phyloP scores from a whole-genome alignment of 768 basidiomycete species.

The Cubamyces lactineus region DNA sequence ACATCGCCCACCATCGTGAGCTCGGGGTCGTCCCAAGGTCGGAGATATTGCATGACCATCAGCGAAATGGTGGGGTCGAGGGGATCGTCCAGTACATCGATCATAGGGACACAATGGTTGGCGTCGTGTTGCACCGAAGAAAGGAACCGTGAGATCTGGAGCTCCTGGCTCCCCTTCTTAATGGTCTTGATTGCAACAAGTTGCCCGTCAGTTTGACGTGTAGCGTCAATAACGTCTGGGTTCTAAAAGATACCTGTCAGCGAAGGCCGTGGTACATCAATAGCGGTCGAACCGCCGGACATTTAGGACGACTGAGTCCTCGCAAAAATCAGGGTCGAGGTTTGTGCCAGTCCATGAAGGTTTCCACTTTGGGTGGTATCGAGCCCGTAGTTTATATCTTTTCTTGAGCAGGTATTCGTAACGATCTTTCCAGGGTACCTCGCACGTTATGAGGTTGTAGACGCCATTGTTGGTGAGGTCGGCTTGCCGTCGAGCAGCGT shows the following conservation, averaged over 20 bases:
- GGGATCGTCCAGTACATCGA: constrained; percentile 28
- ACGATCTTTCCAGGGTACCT: constrained; percentile 21
- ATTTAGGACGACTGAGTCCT: constrained; percentile 20
- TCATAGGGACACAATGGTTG: constrained; percentile 32
- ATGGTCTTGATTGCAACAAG: constrained; percentile 24
- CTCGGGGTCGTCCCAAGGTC: constrained; percentile 25
- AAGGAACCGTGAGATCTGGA: constrained; percentile 14
- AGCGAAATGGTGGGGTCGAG: constrained; percentile 2
- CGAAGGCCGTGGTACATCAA: background rate
- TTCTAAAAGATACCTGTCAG: background rate
- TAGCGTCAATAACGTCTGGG: constrained; percentile 25
- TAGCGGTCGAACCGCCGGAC: background rate
- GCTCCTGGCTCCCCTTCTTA: constrained; percentile 4
- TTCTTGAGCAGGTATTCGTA: constrained; percentile 2
- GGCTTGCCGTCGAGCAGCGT: background rate
- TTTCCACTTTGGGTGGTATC: constrained; percentile 23
- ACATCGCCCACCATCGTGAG: constrained; percentile 21
- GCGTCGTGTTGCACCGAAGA: constrained; percentile 4
- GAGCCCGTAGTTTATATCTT: constrained; percentile 20
- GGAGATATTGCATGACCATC: constrained; percentile 31
- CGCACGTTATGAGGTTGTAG: constrained; percentile 1
- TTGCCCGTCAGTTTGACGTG: background rate
- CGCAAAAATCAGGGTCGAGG: constrained; percentile 15
- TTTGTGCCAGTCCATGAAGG: constrained; percentile 28
- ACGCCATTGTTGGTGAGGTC: constrained; percentile 3